Percentiles rank a stretch among this genome's conserved stretches.
phyloP scores from a whole-genome alignment of 2,329 filamentous ascomycete species.

The Corynespora cassiicola region DNA sequence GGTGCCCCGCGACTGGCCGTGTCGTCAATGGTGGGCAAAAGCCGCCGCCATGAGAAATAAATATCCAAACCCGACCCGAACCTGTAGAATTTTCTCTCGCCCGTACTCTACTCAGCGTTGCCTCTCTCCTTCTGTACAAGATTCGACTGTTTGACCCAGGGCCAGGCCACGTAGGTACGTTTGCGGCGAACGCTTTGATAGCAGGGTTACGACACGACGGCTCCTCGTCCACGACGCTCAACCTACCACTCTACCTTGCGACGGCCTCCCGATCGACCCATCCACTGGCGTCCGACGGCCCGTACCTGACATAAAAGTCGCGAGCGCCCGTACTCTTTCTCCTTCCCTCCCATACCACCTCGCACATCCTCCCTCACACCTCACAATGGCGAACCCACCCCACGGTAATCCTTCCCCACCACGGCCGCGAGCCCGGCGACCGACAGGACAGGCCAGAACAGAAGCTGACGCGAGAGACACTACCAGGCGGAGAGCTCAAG shows the following conservation, averaged over 20 bases:
- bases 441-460: background rate
- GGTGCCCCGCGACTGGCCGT: conserved; percentile 11
- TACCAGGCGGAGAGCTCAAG: conserved; percentile 86
- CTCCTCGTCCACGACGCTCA: background rate
- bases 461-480: conserved; percentile 22
- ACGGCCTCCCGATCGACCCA: conserved; percentile 3
- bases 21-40: conserved; percentile 8
- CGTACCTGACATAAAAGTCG: conserved; percentile 21
- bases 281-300: conserved; percentile 1
- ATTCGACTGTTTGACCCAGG: no score
- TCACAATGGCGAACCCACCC: conserved; percentile 58
- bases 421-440: conserved; percentile 1
- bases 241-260: background rate
- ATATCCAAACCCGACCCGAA: conserved; percentile 9
- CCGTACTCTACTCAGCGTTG: background rate
- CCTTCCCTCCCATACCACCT: conserved; percentile 8
- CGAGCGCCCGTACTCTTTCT: conserved; percentile 5
- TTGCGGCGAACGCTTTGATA: conserved; percentile 4
- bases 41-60: conserved; percentile 10
- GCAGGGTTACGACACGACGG: background rate
- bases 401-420: conserved; percentile 48
- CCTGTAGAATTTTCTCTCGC: background rate
- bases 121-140: no score
- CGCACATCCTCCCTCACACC: conserved; percentile 9
- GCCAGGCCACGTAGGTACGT: conserved; percentile 1